Percentiles rank a stretch among this genome's conserved stretches.
These are phyloP conservation scores for Galerina marginata DNA, from an alignment of 768 basidiomycete genomes.

Conservation along the genomic window DNA sequence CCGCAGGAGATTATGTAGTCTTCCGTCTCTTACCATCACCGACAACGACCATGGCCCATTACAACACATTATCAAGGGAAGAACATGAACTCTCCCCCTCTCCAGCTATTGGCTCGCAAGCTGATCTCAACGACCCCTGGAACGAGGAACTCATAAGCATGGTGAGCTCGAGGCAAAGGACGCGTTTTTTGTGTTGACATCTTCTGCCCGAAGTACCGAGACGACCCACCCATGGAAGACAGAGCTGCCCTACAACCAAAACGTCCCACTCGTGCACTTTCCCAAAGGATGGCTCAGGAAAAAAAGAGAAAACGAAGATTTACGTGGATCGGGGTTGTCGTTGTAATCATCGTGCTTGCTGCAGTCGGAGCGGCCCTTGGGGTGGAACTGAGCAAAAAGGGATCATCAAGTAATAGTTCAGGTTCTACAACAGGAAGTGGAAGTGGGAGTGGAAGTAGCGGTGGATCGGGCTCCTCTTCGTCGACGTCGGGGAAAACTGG, in stretches of 20 bases:
- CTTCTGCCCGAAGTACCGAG: constrained; percentile 14
- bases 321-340: constrained; percentile 25
- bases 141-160: constrained; percentile 27
- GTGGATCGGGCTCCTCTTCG: constrained; percentile 7
- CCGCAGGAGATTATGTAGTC: constrained; percentile 8
- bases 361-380: constrained; percentile 43
- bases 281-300: constrained; percentile 8
- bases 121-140: constrained; percentile 22
- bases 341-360: constrained; percentile 41
- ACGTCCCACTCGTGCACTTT: not conserved
- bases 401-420: constrained; percentile 19
- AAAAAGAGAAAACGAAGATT: constrained; percentile 24
- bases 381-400: constrained; percentile 29
- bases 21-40: constrained; percentile 7
- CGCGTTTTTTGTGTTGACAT: constrained; percentile 3
- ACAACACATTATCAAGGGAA: constrained; percentile 18
- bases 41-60: constrained; percentile 24
- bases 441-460: constrained; percentile 6
- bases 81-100: constrained; percentile 17
- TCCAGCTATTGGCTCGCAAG: constrained; percentile 6
- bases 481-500: constrained; percentile 65
- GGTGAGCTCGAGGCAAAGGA: constrained; percentile 18
- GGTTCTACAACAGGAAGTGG: constrained; percentile 6
- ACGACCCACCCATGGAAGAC: constrained; percentile 9
- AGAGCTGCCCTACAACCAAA: not conserved